Conservation (phyloP, 2,329 filamentous ascomycete species). For the Phialemoniopsis sp. region DNA sequence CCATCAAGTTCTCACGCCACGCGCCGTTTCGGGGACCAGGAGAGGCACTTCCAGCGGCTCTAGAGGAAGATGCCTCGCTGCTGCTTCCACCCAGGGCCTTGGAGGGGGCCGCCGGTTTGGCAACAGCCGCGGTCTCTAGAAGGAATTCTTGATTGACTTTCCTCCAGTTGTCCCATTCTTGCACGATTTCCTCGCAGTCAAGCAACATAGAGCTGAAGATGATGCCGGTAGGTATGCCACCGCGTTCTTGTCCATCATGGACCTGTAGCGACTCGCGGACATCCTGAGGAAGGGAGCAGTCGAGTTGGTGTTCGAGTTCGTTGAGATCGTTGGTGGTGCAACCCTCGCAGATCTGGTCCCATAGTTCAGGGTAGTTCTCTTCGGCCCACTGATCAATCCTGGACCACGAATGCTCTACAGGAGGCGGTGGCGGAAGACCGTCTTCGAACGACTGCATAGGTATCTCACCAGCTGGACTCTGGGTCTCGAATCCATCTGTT, state of each 20-base stretch:
- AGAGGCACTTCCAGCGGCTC: constrained; percentile 46
- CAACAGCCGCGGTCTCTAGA: constrained; percentile 47
- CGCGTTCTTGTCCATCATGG: constrained; percentile 96
- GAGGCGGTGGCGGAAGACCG: constrained; percentile 83
- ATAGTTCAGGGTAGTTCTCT: constrained; percentile 91
- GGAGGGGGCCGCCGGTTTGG: constrained; percentile 59
- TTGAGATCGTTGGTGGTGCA: constrained; percentile 94
- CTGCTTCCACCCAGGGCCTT: constrained; percentile 67
- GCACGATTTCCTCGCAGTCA: constrained; percentile 96
- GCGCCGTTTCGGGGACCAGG: constrained; percentile 52
- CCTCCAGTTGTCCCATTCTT: constrained; percentile 97
- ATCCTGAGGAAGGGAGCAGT: constrained; percentile 90
- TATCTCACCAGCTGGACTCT: constrained; percentile 72
- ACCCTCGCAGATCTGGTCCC: constrained; percentile 87
- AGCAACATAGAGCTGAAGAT: constrained; percentile 93
- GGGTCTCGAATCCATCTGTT: constrained; percentile 64
- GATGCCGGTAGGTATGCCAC: constrained; percentile 84
- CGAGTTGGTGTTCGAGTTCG: constrained; percentile 91
- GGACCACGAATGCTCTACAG: constrained; percentile 84
- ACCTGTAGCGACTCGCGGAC: constrained; percentile 85
- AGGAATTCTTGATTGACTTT: constrained; percentile 89
- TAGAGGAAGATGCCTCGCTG: constrained; percentile 63
- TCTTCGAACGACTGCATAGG: constrained; percentile 96
- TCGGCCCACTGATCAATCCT: constrained; percentile 94
- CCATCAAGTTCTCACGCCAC: constrained; percentile 82